Evolutionary conservation across 2,329 filamentous ascomycete species (phyloP).

Genomic region (Botryotinia globosa): DNA sequence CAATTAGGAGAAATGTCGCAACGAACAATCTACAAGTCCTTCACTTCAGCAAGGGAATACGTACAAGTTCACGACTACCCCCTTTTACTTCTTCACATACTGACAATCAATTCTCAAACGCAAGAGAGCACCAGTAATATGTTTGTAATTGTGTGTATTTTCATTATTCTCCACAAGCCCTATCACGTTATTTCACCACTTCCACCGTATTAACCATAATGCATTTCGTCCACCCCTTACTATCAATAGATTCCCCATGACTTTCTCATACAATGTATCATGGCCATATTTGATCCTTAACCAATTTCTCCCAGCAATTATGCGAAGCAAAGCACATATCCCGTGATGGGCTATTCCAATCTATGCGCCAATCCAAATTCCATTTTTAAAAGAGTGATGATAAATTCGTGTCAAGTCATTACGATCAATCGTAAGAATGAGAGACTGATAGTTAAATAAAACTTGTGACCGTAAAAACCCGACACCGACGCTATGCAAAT

Average conservation of each 20-base stretch:
- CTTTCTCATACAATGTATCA: neutral
- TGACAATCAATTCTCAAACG: neutral
- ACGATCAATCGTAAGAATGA: slow-evolving; percentile 23
- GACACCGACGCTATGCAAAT: slow-evolving; percentile 22
- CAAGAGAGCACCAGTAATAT: neutral
- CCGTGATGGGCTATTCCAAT: slow-evolving; percentile 16
- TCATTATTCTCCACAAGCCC: neutral
- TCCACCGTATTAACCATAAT: slow-evolving; percentile 1
- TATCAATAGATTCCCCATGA: neutral
- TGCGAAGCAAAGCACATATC: slow-evolving; percentile 15
- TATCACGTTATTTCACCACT: slow-evolving; percentile 1
- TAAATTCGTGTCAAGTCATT: slow-evolving; percentile 19
- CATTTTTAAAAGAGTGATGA: slow-evolving; percentile 15
- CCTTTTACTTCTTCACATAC: neutral
- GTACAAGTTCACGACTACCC: neutral
- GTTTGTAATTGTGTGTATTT: neutral
- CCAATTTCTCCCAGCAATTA: slow-evolving; percentile 14
- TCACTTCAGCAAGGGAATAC: neutral
- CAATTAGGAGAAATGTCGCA: neutral
- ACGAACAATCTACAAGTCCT: neutral
- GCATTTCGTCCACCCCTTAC: neutral
- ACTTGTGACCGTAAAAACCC: slow-evolving; percentile 17
- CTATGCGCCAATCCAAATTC: slow-evolving; percentile 20
- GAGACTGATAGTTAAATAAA: slow-evolving; percentile 20
- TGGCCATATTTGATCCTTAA: neutral